A percentile compares a stretch with the other conserved stretches of the same genome.
Evolutionary conservation across 306 rosid genomes (phyloP).

Genomic region (Ormosia emarginata): DNA sequence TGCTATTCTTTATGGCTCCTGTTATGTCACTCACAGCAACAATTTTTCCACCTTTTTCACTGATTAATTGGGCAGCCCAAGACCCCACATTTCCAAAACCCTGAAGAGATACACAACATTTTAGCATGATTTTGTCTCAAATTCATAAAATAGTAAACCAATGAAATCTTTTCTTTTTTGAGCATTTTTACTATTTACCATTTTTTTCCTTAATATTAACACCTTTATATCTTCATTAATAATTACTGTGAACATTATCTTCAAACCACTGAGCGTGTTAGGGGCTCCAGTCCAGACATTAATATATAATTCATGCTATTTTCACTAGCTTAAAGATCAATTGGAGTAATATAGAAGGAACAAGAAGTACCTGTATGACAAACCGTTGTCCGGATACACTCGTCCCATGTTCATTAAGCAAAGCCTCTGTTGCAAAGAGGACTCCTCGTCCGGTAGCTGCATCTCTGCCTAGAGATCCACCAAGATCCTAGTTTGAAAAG

Average conservation of each 20-base stretch:
- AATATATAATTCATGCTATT: too few species aligned
- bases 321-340: too few species aligned
- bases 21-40: conserved; percentile 88
- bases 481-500: conserved; percentile 59
- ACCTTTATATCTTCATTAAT: neutral
- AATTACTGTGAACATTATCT: too few species aligned
- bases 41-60: conserved; percentile 77
- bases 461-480: conserved; percentile 90
- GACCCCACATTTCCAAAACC: conserved; percentile 97
- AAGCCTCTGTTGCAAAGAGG: conserved; percentile 78
- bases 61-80: conserved; percentile 83
- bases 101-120: conserved; percentile 27
- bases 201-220: neutral
- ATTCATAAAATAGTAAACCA: neutral
- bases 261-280: too few species aligned
- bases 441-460: conserved; percentile 89
- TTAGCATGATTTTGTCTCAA: neutral
- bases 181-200: neutral
- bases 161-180: neutral
- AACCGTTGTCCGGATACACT: conserved; percentile 65
- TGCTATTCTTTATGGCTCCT: conserved; percentile 71
- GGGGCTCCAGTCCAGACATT: too few species aligned
- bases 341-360: neutral
- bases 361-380: conserved; percentile 56
- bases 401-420: conserved; percentile 71